Percentiles rank a stretch among this genome's conserved stretches.
Conservation (phyloP, 805 yeast genomes). For the Kluyveromyces nonfermentans region DNA sequence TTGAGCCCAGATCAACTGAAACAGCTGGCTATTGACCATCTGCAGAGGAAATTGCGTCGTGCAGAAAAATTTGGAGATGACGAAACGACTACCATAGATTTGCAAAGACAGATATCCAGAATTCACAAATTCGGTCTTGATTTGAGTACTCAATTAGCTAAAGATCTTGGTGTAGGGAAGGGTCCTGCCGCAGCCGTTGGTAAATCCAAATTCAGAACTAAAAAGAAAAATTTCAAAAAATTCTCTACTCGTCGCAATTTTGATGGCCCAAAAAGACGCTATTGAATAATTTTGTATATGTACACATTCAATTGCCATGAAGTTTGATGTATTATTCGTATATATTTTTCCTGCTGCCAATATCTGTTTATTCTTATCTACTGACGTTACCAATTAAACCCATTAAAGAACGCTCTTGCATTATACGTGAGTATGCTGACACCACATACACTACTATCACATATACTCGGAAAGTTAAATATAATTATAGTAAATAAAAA, state of each 20-base stretch:
- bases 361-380: too few relatives aligned
- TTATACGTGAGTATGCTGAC: too few relatives aligned
- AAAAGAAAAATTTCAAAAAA: neutral
- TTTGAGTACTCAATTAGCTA: constrained; percentile 53
- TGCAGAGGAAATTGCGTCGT: constrained; percentile 59
- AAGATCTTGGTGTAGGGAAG: constrained; percentile 51
- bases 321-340: too few relatives aligned
- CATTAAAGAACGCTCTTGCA: too few relatives aligned
- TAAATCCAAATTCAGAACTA: neutral
- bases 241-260: neutral
- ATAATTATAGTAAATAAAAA: too few relatives aligned
- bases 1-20: constrained; percentile 64
- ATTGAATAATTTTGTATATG: neutral
- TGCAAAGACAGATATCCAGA: constrained; percentile 39
- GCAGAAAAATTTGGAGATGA: constrained; percentile 74
- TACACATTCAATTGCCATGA: too few relatives aligned
- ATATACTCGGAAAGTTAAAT: too few relatives aligned
- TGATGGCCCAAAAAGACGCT: neutral
- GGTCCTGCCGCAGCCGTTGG: constrained; percentile 6
- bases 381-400: too few relatives aligned
- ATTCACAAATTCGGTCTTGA: constrained; percentile 81
- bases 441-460: too few relatives aligned
- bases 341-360: too few relatives aligned
- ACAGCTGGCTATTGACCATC: constrained; percentile 53
- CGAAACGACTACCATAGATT: constrained; percentile 47